Conservation (phyloP, 1,284 basidiomycete species). For the Austroboletus niveus region DNA sequence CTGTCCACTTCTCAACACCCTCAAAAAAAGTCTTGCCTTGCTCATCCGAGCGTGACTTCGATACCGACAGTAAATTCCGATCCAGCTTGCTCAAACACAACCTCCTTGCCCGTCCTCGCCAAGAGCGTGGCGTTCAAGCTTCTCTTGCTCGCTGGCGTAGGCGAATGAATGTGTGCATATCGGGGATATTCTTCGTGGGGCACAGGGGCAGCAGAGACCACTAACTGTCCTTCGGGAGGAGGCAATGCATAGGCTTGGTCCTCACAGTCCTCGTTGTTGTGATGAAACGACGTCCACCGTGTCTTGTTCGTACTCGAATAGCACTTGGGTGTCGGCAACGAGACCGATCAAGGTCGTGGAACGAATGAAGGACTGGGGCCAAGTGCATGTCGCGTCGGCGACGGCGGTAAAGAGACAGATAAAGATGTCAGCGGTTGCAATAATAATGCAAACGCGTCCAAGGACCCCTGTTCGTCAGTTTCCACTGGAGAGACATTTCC, state of each 20-base stretch:
- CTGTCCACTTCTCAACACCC: too few species aligned
- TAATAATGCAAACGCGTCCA: constrained; percentile 27
- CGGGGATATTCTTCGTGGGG: constrained; percentile 24
- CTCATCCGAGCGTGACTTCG: too few species aligned
- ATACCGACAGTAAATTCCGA: constrained; percentile 31
- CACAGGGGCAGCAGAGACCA: constrained; percentile 16
- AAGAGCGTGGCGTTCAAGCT: constrained; percentile 10
- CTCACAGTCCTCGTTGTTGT: constrained; percentile 19
- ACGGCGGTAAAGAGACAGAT: constrained; percentile 4
- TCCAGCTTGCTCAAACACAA: constrained; percentile 29
- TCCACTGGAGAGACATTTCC: not conserved
- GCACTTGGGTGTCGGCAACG: constrained; percentile 14
- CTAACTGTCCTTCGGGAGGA: constrained; percentile 29
- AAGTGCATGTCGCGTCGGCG: constrained; percentile 8
- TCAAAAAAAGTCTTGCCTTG: too few species aligned
- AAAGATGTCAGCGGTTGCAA: constrained; percentile 26
- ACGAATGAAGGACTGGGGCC: constrained; percentile 12
- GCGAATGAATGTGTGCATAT: constrained; percentile 25
- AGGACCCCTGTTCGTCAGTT: constrained; percentile 2
- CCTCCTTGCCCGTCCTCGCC: constrained; percentile 16
- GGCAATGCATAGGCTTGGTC: constrained; percentile 29
- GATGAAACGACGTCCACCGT: constrained; percentile 13
- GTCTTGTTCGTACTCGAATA: constrained; percentile 5
- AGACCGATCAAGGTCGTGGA: constrained; percentile 25
- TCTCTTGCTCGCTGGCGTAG: constrained; percentile 15